phyloP scores from a whole-genome alignment of 2,329 filamentous ascomycete species.

The Alternaria sp. region DNA sequence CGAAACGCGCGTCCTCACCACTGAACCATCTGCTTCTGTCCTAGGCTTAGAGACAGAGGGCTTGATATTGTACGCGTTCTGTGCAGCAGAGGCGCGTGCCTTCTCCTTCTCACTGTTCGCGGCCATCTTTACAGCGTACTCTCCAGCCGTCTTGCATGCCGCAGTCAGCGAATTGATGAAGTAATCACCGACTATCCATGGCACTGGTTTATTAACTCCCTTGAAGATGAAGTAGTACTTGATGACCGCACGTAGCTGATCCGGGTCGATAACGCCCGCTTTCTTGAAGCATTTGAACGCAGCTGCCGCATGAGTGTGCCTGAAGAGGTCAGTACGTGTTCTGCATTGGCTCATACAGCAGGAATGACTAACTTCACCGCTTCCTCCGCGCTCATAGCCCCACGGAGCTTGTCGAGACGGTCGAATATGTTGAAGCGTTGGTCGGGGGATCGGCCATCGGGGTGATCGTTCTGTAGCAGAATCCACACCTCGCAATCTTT shows the following conservation, averaged over 20 bases:
- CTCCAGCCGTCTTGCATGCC: not conserved
- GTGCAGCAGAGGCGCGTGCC: not conserved
- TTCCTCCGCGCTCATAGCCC: not conserved
- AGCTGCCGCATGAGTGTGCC: no score
- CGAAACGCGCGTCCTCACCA: not conserved
- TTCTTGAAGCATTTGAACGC: not conserved
- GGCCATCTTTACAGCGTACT: not conserved
- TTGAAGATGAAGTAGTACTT: not conserved
- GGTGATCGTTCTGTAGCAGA: not conserved
- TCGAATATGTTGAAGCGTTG: not conserved
- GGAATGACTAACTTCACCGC: not conserved
- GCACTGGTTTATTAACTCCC: not conserved
- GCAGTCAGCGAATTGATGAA: not conserved
- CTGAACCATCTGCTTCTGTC: not conserved
- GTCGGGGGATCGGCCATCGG: not conserved
- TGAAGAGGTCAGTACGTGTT: not conserved
- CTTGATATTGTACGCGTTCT: not conserved
- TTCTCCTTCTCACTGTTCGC: not conserved
- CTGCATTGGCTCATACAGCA: not conserved
- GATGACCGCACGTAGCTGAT: not conserved
- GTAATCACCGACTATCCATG: not conserved
- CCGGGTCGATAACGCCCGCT: not conserved
- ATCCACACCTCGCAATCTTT: not conserved
- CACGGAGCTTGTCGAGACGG: not conserved
- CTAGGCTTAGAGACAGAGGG: not conserved